phyloP scores from a whole-genome alignment of 2,329 filamentous ascomycete genomes.

The Elsinoe necatrix region DNA sequence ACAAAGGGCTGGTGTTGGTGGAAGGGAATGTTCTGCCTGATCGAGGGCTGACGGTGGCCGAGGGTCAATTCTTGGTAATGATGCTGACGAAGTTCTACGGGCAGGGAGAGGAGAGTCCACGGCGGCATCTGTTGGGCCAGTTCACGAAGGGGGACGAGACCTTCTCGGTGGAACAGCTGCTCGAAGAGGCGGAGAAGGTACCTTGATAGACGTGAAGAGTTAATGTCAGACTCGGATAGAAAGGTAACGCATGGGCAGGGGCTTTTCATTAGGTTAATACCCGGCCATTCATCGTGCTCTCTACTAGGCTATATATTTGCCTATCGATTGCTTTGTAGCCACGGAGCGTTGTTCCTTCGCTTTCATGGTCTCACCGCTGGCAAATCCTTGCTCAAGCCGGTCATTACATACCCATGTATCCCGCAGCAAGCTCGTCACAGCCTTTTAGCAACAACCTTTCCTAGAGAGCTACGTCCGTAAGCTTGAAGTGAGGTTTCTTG shows the following conservation, averaged over 20 bases:
- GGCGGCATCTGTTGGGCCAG: conserved; percentile 66
- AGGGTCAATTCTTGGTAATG: conserved; percentile 85
- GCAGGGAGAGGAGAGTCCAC: conserved; percentile 47
- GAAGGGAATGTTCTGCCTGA: conserved; percentile 72
- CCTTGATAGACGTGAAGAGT: conserved; percentile 21
- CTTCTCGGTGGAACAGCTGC: conserved; percentile 75
- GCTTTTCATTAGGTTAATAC: not conserved
- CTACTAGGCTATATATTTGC: not conserved
- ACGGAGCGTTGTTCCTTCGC: too few species aligned
- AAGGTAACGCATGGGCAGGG: not conserved
- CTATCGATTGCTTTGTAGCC: not conserved
- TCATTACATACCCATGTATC: not conserved
- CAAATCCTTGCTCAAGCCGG: not conserved
- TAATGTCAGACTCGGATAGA: not conserved
- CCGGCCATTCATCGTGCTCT: not conserved
- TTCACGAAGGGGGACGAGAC: conserved; percentile 69
- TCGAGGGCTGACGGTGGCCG: conserved; percentile 65
- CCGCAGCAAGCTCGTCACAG: not conserved
- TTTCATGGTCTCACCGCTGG: not conserved
- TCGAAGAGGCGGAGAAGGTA: conserved; percentile 84
- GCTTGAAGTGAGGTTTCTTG: not conserved
- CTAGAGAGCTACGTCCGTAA: not conserved
- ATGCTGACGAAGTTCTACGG: conserved; percentile 90
- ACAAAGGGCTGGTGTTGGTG: conserved; percentile 74
- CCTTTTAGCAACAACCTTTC: not conserved